phyloP scores from a whole-genome alignment of 1,284 basidiomycete genomes.

The Austroboletus olivaceoglutinosus region DNA sequence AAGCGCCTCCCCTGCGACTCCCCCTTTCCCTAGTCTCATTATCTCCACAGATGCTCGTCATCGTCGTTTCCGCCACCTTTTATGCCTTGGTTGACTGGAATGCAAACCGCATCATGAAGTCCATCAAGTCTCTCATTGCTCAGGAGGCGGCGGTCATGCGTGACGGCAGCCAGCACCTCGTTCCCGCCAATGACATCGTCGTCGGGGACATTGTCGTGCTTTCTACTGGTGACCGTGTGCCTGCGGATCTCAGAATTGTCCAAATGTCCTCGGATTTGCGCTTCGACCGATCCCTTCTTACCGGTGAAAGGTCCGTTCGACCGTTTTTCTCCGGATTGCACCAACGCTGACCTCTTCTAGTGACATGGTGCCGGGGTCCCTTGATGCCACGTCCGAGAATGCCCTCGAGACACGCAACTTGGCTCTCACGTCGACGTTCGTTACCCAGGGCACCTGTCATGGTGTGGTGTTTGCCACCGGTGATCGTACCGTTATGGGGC shows the following conservation, averaged over 20 bases:
- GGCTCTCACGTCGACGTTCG: conserved; percentile 52
- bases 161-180: conserved; percentile 58
- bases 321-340: neutral
- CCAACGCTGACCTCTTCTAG: conserved; percentile 3
- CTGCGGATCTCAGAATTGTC: conserved; percentile 78
- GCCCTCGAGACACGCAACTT: conserved; percentile 62
- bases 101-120: conserved; percentile 37
- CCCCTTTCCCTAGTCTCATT: neutral
- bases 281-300: conserved; percentile 63
- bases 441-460: conserved; percentile 55
- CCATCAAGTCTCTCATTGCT: conserved; percentile 40
- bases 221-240: conserved; percentile 73
- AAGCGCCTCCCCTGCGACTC: conserved; percentile 41
- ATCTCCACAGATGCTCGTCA: conserved; percentile 47
- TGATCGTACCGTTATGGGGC: conserved; percentile 58
- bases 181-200: conserved; percentile 76
- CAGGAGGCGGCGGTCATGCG: conserved; percentile 44
- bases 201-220: conserved; percentile 82
- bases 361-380: conserved; percentile 51
- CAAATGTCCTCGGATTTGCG: conserved; percentile 50
- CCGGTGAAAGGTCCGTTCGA: conserved; percentile 47
- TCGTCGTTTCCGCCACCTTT: conserved; percentile 55
- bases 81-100: conserved; percentile 43
- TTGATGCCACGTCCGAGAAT: conserved; percentile 53
- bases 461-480: conserved; percentile 61